Conservation (phyloP, 1,284 basidiomycete genomes). For the Pseudozyma tsukubaensis region DNA sequence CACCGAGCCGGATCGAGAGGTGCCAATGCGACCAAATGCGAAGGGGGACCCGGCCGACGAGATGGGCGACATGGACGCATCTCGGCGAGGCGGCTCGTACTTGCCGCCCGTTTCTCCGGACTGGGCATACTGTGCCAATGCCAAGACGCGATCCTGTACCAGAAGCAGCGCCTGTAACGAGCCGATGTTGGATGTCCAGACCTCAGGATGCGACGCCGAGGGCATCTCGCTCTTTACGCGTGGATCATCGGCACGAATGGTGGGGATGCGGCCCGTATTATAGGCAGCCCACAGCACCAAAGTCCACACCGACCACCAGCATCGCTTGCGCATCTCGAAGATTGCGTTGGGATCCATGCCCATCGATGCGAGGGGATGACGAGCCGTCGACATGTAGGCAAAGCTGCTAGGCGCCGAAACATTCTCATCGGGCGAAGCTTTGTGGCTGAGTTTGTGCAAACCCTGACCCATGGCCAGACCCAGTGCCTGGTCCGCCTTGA, state of each 20-base stretch:
- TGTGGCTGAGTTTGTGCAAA: conserved; percentile 54
- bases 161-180: conserved; percentile 59
- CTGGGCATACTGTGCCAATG: conserved; percentile 49
- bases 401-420: conserved; percentile 46
- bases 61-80: conserved; percentile 17
- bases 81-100: conserved; percentile 32
- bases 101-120: neutral
- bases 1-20: conserved; percentile 36
- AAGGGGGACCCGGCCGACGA: conserved; percentile 35
- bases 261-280: conserved; percentile 61
- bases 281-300: conserved; percentile 60
- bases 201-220: conserved; percentile 25
- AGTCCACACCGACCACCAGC: conserved; percentile 64
- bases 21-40: conserved; percentile 33
- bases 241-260: conserved; percentile 63
- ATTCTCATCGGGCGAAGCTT: conserved; percentile 20
- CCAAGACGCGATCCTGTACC: conserved; percentile 60
- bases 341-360: conserved; percentile 44
- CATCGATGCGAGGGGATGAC: conserved; percentile 37
- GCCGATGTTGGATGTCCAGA: conserved; percentile 55
- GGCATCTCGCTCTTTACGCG: conserved; percentile 62
- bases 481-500: conserved; percentile 64
- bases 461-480: conserved; percentile 63
- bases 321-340: conserved; percentile 62
- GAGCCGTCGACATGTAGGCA: conserved; percentile 28